Base-by-base conservation (phyloP, 169 alveolate species). In the Eimeria maxima region DNA sequence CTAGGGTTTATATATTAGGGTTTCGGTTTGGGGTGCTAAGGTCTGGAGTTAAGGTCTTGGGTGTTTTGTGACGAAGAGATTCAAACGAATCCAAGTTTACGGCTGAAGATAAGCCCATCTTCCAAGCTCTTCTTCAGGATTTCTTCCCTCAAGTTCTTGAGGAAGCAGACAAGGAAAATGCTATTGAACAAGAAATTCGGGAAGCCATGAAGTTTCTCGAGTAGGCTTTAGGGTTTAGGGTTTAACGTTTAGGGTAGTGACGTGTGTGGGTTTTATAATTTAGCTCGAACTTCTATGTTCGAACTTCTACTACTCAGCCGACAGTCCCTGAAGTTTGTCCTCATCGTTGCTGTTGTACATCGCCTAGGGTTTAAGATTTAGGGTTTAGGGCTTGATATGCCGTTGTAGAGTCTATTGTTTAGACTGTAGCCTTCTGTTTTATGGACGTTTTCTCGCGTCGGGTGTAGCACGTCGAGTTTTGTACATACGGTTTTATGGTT, bases 101-200 rank as follows among this genome's bases (percentile, higher is more conserved):
- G 45, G 96, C 97, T n/a, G 97, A 97, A 94, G 99, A 99, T 97
- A 97, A 98, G 89, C 98, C 98, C 4, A 98, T 99, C 96, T 99
- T 99, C 98, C 96, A 98, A 93, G 99, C 99, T 73, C 97, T 99
- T 60, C 98, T 99, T 89, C 97, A 98, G 90, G 99, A 99, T 97
- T 98, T 99, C 60, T 99, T 99, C 99, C 99, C 99, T 24, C 33
- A 71, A 78, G 95, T 74, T 50, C 73, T 55, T 6, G 87, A 38
- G 45, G 86, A 44, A 6, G 71, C 29, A 16, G 27, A 65, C 50
- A 16, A 69, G 47, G 95, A 88, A 45, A 53, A 18, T 20, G 95
- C 22, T 20, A 53, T 88, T n/a, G 33, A n/a, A n/a, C 27, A 69
- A 14, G 86, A 84, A 29, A 42, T 44, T 71, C 8, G 8, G 53